These are phyloP conservation scores for Chaetomium strumarium DNA, from an alignment of 2,329 filamentous ascomycete species.

Conservation along the genomic window DNA sequence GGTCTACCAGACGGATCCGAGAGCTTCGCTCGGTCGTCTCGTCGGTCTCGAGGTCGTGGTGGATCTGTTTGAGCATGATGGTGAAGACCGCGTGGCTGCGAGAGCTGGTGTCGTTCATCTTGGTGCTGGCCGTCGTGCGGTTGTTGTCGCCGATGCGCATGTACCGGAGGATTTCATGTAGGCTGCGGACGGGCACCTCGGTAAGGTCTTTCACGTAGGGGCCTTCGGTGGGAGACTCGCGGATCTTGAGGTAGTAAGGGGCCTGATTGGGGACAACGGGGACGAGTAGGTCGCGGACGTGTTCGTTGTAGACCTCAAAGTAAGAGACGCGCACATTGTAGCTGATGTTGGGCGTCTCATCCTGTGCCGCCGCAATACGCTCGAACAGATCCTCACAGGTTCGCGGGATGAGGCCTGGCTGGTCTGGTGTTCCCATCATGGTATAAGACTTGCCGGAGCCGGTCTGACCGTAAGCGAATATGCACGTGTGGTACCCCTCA, in stretches of 20 bases:
- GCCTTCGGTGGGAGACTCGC: slow-evolving; percentile 89
- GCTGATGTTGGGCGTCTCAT: slow-evolving; percentile 83
- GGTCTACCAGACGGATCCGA: slow-evolving; percentile 87
- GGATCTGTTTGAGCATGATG: slow-evolving; percentile 95
- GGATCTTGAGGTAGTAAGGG: slow-evolving; percentile 92
- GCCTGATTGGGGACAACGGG: slow-evolving; percentile 64
- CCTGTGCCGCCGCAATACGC: slow-evolving; percentile 70
- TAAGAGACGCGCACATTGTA: slow-evolving; percentile 98
- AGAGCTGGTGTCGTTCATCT: slow-evolving; percentile 98
- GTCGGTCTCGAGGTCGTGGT: slow-evolving; percentile 94
- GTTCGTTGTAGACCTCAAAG: slow-evolving; percentile 99
- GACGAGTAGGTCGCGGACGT: slow-evolving; percentile 87
- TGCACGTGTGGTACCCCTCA: slow-evolving; percentile 97
- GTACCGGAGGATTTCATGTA: slow-evolving; percentile 78
- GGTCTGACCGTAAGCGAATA: slow-evolving; percentile 97
- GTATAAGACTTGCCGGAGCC: slow-evolving; percentile 98
- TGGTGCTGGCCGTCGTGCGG: slow-evolving; percentile 85
- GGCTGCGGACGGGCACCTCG: slow-evolving; percentile 83
- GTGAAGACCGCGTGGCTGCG: slow-evolving; percentile 97
- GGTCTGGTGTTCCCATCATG: slow-evolving; percentile 85
- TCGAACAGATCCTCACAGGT: slow-evolving; percentile 96
- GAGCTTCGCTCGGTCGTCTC: slow-evolving; percentile 94
- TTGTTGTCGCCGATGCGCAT: slow-evolving; percentile 88
- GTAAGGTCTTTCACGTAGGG: slow-evolving; percentile 96
- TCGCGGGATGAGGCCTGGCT: slow-evolving; percentile 86